phyloP scores from a whole-genome alignment of 768 basidiomycete genomes.

The Naganishia vishniacii region DNA sequence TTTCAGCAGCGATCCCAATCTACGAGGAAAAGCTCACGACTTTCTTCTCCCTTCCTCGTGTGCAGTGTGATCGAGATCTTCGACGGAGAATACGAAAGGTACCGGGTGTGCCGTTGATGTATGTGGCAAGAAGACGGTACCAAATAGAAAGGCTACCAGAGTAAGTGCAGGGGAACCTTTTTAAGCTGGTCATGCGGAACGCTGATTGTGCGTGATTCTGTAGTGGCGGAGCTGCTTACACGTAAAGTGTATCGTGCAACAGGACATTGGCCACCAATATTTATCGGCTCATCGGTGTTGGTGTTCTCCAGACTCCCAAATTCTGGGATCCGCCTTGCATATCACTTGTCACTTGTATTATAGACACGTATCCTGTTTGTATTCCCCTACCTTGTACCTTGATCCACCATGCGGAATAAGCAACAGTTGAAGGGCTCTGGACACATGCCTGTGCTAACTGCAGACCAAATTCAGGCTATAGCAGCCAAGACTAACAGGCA shows the following conservation, averaged over 20 bases:
- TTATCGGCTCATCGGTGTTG: too few species aligned
- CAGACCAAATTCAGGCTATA: too few species aligned
- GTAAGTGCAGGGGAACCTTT: constrained; percentile 33
- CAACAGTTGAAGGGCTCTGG: too few species aligned
- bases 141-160: constrained; percentile 94
- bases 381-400: neutral
- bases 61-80: constrained; percentile 79
- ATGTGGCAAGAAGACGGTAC: constrained; percentile 84
- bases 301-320: neutral
- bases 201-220: neutral
- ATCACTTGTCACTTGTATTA: neutral
- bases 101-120: constrained; percentile 87
- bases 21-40: neutral
- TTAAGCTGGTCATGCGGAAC: too few species aligned
- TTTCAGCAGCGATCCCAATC: neutral
- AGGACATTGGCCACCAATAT: too few species aligned
- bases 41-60: neutral
- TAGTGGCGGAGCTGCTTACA: constrained; percentile 17
- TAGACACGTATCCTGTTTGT: neutral
- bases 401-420: too few species aligned
- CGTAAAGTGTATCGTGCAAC: neutral
- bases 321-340: neutral
- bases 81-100: constrained; percentile 81
- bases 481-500: too few species aligned
- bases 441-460: too few species aligned